Conservation (phyloP, 257 asterid species). For the Ligustrum vulgare region DNA sequence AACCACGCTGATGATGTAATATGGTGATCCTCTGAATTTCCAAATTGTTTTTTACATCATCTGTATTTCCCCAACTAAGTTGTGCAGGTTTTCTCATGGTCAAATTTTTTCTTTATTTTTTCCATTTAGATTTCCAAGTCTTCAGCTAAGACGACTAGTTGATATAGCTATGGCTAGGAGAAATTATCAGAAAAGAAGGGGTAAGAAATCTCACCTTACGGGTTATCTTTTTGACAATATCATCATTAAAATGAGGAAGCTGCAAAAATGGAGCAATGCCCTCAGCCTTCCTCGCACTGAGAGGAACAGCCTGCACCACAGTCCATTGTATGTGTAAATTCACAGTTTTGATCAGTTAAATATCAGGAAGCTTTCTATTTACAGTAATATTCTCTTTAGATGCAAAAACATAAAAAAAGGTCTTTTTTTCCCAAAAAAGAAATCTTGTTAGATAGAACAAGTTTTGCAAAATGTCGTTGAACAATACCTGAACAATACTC, state of each 20-base stretch:
- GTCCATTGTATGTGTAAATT: slow-evolving; percentile 10
- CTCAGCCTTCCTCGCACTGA: slow-evolving; percentile 81
- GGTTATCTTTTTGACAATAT: slow-evolving; percentile 55
- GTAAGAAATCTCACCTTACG: slow-evolving; percentile 56
- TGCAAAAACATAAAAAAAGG: background rate
- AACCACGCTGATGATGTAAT: too few relatives aligned
- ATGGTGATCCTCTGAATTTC: background rate
- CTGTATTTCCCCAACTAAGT: background rate
- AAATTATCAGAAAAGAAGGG: background rate
- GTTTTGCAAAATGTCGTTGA: slow-evolving; percentile 12
- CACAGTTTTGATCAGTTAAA: slow-evolving; percentile 14
- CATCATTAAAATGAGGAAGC: slow-evolving; percentile 88
- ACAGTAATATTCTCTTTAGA: background rate
- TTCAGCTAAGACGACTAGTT: slow-evolving; percentile 9
- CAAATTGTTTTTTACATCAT: slow-evolving; percentile 2
- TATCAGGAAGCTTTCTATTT: slow-evolving; percentile 13
- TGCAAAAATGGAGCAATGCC: slow-evolving; percentile 84
- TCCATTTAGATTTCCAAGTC: background rate
- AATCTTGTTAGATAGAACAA: background rate
- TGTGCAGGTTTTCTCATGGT: background rate
- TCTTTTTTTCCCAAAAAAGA: background rate
- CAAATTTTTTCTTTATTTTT: background rate
- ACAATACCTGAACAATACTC: slow-evolving; percentile 74
- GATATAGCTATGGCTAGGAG: background rate
- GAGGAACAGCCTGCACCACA: slow-evolving; percentile 78